Conservation (phyloP, 805 yeast species). For the Clavispora phyllophila region DNA sequence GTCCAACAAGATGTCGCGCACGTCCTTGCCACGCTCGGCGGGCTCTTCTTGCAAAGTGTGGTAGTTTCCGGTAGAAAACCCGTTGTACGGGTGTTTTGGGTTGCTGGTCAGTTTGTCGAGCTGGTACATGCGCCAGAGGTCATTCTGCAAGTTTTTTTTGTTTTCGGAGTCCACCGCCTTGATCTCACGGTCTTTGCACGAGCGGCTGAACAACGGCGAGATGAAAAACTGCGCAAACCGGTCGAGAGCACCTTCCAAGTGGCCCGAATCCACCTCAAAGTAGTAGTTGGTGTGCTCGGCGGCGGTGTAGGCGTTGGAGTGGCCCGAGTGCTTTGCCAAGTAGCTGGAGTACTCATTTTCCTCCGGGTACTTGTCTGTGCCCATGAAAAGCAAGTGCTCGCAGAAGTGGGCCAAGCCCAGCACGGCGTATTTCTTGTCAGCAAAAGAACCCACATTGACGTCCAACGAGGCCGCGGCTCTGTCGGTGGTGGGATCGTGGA, state of each 20-base stretch:
- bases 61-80: conserved; percentile 86
- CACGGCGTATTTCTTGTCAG: conserved; percentile 53
- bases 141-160: conserved; percentile 88
- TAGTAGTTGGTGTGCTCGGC: conserved; percentile 85
- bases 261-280: conserved; percentile 75
- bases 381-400: conserved; percentile 67
- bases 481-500: conserved; percentile 66
- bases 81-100: conserved; percentile 74
- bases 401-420: conserved; percentile 78
- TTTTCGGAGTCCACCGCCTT: conserved; percentile 95
- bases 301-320: conserved; percentile 89
- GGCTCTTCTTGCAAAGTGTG: conserved; percentile 72
- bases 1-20: conserved; percentile 73
- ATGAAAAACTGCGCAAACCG: conserved; percentile 92
- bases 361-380: conserved; percentile 68
- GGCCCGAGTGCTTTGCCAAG: conserved; percentile 80
- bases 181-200: conserved; percentile 87
- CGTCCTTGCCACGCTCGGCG: conserved; percentile 53
- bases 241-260: conserved; percentile 83
- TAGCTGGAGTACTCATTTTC: conserved; percentile 73
- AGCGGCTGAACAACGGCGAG: conserved; percentile 64
- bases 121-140: conserved; percentile 84
- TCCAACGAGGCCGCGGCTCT: conserved; percentile 77
- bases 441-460: conserved; percentile 72
- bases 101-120: conserved; percentile 72